These are phyloP conservation scores for Mycena citricolor DNA, from an alignment of 1,284 basidiomycete genomes.

Conservation along the genomic window DNA sequence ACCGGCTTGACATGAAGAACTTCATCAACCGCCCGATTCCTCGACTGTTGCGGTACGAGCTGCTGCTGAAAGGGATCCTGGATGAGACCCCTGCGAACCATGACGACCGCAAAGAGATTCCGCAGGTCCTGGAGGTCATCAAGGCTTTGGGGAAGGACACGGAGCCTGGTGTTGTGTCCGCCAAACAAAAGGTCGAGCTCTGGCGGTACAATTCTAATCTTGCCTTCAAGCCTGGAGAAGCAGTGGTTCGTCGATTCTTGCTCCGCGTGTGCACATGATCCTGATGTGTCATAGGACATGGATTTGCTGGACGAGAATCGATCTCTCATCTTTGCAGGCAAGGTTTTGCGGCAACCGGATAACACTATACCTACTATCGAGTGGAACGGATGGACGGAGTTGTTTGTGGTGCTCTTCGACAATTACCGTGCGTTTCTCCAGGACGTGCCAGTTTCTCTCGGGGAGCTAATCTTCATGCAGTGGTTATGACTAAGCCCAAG, in stretches of 20 bases:
- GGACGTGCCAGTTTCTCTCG: background rate
- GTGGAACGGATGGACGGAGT: slow-evolving; percentile 81
- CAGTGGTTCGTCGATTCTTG: slow-evolving; percentile 55
- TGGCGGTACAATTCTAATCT: slow-evolving; percentile 83
- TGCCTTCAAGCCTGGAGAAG: slow-evolving; percentile 77
- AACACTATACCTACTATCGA: slow-evolving; percentile 58
- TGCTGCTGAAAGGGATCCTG: slow-evolving; percentile 80
- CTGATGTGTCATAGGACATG: slow-evolving; percentile 60
- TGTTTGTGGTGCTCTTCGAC: slow-evolving; percentile 88
- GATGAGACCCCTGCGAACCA: slow-evolving; percentile 72
- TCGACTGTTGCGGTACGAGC: slow-evolving; percentile 84
- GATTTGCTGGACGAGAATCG: slow-evolving; percentile 84
- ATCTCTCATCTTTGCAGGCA: slow-evolving; percentile 80
- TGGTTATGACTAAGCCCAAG: slow-evolving; percentile 25
- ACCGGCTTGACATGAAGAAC: slow-evolving; percentile 81
- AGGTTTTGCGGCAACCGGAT: slow-evolving; percentile 81
- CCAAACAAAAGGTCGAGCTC: slow-evolving; percentile 84
- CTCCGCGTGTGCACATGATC: background rate
- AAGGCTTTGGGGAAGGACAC: slow-evolving; percentile 82
- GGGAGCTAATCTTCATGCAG: slow-evolving; percentile 3
- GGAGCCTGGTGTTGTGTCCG: slow-evolving; percentile 78
- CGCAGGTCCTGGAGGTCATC: slow-evolving; percentile 83
- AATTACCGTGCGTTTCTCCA: slow-evolving; percentile 74
- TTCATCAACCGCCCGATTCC: slow-evolving; percentile 91
- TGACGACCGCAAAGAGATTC: slow-evolving; percentile 78